phyloP scores from a whole-genome alignment of 208 protist genomes.

The Acanthamoeba rhysodes region DNA sequence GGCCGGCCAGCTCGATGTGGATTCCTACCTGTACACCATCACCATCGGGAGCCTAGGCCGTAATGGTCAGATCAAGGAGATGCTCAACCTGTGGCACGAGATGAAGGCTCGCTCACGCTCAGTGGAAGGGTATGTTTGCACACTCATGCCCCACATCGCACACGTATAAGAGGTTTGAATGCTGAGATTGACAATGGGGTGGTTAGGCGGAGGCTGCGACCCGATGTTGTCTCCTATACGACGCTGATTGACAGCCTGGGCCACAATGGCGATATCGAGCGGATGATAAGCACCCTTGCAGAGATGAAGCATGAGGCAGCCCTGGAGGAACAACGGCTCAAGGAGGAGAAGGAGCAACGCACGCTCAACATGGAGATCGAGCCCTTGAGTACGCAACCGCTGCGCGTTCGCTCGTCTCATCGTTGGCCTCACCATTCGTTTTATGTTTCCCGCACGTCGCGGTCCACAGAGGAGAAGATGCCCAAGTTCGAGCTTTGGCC shows the following conservation, averaged over 20 bases:
- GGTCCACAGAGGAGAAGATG: not conserved
- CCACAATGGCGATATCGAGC: not conserved
- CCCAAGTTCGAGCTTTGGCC: not conserved
- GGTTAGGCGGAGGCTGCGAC: not conserved
- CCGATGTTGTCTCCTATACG: not conserved
- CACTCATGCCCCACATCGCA: not conserved
- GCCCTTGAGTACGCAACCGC: not conserved
- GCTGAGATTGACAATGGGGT: not conserved
- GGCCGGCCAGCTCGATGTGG: not conserved
- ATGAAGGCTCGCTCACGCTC: not conserved
- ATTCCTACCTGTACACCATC: conserved; percentile 28
- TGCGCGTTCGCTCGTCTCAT: not conserved
- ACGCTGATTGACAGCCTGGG: conserved; percentile 28
- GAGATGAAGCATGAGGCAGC: not conserved
- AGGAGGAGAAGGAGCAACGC: conserved; percentile 9
- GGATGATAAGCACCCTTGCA: not conserved
- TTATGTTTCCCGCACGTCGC: not conserved
- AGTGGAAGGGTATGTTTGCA: not conserved
- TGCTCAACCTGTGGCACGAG: not conserved
- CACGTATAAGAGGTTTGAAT: too few species aligned
- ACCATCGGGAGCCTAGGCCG: not conserved
- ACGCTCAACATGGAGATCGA: conserved; percentile 8
- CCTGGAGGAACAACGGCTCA: not conserved
- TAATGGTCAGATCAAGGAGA: not conserved
- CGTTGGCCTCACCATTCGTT: not conserved